Conservation (phyloP, 495 filamentous ascomycete genomes). For the Mytilinidion resinicola region DNA sequence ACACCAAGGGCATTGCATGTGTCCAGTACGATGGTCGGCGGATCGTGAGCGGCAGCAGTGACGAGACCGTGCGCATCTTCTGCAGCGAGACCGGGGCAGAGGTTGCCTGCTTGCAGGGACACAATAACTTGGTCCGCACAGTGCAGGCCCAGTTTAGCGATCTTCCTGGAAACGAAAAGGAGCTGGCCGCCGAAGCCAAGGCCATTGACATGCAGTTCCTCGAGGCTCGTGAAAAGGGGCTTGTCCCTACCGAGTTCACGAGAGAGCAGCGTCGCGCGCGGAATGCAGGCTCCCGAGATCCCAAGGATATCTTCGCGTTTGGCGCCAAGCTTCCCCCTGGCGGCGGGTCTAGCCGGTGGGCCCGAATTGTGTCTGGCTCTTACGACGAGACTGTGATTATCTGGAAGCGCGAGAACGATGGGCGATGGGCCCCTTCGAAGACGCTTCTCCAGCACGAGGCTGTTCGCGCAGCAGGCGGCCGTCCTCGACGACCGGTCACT, state of each 20-base stretch:
- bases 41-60: constrained; percentile 91
- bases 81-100: constrained; percentile 77
- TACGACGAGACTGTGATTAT: constrained; percentile 95
- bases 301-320: constrained; percentile 67
- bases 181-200: constrained; percentile 62
- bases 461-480: constrained; percentile 40
- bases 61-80: constrained; percentile 91
- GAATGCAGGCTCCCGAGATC: constrained; percentile 72
- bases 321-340: constrained; percentile 83
- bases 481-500: constrained; percentile 16
- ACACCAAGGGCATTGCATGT: constrained; percentile 94
- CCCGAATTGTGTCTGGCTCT: constrained; percentile 85
- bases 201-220: constrained; percentile 67
- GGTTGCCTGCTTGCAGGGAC: constrained; percentile 76
- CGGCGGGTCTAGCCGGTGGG: constrained; percentile 78
- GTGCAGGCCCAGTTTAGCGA: constrained; percentile 92
- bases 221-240: constrained; percentile 59
- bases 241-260: constrained; percentile 35
- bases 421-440: constrained; percentile 69
- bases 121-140: constrained; percentile 79
- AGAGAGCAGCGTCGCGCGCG: constrained; percentile 45
- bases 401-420: constrained; percentile 79
- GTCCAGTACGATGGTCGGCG: constrained; percentile 96
- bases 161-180: constrained; percentile 67
- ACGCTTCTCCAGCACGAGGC: constrained; percentile 63